These are phyloP conservation scores for Lumnitzera littorea DNA, from an alignment of 345 rosid genomes.

Conservation along the genomic window DNA sequence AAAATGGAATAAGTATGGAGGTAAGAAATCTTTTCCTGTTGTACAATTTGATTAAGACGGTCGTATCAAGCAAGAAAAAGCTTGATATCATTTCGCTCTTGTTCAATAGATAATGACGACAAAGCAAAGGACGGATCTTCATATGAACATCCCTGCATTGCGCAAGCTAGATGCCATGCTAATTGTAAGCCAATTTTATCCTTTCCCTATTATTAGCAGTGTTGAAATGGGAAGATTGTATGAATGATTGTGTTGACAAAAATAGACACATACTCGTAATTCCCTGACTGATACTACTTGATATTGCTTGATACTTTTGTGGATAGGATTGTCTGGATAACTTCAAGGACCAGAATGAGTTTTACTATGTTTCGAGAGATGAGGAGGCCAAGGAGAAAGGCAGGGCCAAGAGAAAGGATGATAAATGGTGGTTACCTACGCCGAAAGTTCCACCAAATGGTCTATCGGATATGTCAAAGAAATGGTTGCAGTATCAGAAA, in stretches of 20 bases:
- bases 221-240: too few species aligned
- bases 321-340: slow-evolving; percentile 70
- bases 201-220: too few species aligned
- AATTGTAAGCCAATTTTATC: slow-evolving; percentile 31
- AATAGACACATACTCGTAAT: too few species aligned
- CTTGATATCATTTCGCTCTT: too few species aligned
- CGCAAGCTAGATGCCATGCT: slow-evolving; percentile 96
- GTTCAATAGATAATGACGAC: slow-evolving; percentile 67
- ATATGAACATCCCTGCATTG: slow-evolving; percentile 85
- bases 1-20: slow-evolving; percentile 26
- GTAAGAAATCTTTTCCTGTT: not conserved
- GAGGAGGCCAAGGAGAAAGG: slow-evolving; percentile 58
- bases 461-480: slow-evolving; percentile 55
- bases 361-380: slow-evolving; percentile 53
- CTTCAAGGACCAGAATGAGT: slow-evolving; percentile 67
- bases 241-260: too few species aligned
- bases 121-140: slow-evolving; percentile 77
- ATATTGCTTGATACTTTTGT: not conserved
- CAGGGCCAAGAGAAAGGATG: slow-evolving; percentile 46
- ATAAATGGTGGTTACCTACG: slow-evolving; percentile 91
- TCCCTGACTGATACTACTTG: too few species aligned
- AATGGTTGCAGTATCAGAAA: slow-evolving; percentile 70
- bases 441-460: slow-evolving; percentile 71
- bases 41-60: too few species aligned
- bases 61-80: too few species aligned